A percentile compares a stretch with the other conserved stretches of the same genome.
Conservation (phyloP, 805 yeast species). For the Lipomyces orientalis region DNA sequence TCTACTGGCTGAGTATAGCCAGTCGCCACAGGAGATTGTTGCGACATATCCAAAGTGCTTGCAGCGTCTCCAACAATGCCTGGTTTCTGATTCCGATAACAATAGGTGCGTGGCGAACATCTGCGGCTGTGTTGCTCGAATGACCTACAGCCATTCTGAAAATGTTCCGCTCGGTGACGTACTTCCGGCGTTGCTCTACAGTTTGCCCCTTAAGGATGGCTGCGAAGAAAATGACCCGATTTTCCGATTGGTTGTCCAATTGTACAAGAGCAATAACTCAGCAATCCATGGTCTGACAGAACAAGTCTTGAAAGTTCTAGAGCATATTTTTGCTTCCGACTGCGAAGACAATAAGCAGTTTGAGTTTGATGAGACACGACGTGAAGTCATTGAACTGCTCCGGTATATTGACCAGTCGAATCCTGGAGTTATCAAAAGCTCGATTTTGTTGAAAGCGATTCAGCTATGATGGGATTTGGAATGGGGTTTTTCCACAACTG, state of each 20-base stretch:
- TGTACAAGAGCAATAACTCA: slow-evolving; percentile 66
- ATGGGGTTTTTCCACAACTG: background rate
- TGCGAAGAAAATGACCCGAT: slow-evolving; percentile 93
- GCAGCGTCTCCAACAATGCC: slow-evolving; percentile 67
- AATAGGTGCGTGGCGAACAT: slow-evolving; percentile 71
- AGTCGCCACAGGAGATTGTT: slow-evolving; percentile 61
- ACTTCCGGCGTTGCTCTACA: slow-evolving; percentile 72
- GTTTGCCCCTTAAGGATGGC: slow-evolving; percentile 85
- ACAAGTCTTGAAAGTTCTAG: slow-evolving; percentile 68
- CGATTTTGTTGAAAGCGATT: slow-evolving; percentile 12
- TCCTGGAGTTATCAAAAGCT: slow-evolving; percentile 51
- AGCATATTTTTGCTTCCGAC: slow-evolving; percentile 74
- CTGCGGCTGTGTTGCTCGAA: slow-evolving; percentile 94
- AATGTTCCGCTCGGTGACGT: slow-evolving; percentile 80
- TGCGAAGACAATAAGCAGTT: slow-evolving; percentile 81
- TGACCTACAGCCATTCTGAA: slow-evolving; percentile 73
- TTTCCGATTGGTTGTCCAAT: slow-evolving; percentile 72
- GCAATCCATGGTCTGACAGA: slow-evolving; percentile 49
- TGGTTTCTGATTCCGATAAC: slow-evolving; percentile 78
- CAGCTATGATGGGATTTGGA: background rate
- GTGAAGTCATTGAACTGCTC: slow-evolving; percentile 70
- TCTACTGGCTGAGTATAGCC: slow-evolving; percentile 61
- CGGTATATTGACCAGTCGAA: slow-evolving; percentile 71
- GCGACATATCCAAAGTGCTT: slow-evolving; percentile 71
- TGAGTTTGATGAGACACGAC: slow-evolving; percentile 67